These are phyloP conservation scores for Cryptosporidium tyzzeri DNA, from an alignment of 169 alveolate genomes.

Conservation along the genomic window DNA sequence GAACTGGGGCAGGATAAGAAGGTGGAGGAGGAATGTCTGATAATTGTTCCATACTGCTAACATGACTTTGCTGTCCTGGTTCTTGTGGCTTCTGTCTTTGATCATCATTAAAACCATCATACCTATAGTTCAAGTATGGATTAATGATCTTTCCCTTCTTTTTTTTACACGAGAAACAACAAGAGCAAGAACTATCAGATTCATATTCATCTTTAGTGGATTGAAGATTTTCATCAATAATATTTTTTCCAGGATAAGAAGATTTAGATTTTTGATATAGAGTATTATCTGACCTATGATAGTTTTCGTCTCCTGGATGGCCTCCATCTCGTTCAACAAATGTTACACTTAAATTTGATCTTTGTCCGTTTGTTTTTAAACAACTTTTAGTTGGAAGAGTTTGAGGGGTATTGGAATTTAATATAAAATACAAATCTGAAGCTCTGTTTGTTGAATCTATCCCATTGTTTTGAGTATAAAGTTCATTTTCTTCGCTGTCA, in stretches of 20 bases:
- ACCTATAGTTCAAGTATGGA: neutral
- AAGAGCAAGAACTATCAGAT: neutral
- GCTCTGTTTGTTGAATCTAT: neutral
- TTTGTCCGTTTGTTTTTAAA: neutral
- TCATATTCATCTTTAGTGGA: neutral
- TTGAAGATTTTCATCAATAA: neutral
- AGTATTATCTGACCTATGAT: neutral
- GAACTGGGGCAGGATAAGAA: neutral
- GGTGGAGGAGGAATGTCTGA: neutral
- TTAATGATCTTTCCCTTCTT: neutral
- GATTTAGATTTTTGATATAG: neutral
- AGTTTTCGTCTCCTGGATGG: neutral
- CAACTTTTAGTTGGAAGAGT: neutral
- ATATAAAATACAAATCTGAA: too few species aligned
- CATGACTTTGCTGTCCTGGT: too few species aligned
- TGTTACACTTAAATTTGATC: neutral
- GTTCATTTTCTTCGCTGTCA: neutral
- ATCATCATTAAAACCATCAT: neutral
- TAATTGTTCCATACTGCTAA: too few species aligned
- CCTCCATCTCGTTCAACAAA: neutral
- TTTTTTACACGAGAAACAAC: neutral
- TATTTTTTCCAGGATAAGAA: neutral
- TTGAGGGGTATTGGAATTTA: neutral
- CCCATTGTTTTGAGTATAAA: neutral
- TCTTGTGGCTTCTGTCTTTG: neutral